Conservation (phyloP, 345 rosid genomes). For the Lumnitzera racemosa region DNA sequence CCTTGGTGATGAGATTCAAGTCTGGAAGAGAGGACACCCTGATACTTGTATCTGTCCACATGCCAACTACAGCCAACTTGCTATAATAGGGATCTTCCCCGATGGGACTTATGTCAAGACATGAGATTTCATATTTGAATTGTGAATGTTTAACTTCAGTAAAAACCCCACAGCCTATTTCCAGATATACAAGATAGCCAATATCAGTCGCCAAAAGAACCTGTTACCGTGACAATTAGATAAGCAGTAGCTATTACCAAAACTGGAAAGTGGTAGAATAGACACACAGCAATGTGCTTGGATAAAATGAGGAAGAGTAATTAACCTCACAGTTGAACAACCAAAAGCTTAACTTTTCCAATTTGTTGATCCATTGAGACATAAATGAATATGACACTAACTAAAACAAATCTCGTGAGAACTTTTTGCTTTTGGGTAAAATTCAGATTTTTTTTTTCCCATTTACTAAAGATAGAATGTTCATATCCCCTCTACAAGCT, state of each 20-base stretch:
- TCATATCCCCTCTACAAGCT: no score
- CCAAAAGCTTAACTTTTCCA: no score
- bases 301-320: no score
- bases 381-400: no score
- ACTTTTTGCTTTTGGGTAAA: no score
- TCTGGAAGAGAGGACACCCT: slow-evolving; percentile 72
- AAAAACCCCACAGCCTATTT: slow-evolving; percentile 75
- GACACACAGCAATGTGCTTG: no score
- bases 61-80: slow-evolving; percentile 89
- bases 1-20: slow-evolving; percentile 75
- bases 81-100: slow-evolving; percentile 67
- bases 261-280: no score
- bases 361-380: no score
- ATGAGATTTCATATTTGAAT: slow-evolving; percentile 82
- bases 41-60: slow-evolving; percentile 96
- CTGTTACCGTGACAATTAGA: slow-evolving; percentile 25
- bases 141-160: slow-evolving; percentile 62
- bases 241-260: not conserved
- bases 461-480: no score
- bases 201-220: slow-evolving; percentile 96
- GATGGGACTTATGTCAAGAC: slow-evolving; percentile 87
- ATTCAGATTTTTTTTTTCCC: no score
- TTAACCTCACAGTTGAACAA: no score
- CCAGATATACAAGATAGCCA: slow-evolving; percentile 83
- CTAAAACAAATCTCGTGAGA: no score